Conservation (phyloP, 1,284 basidiomycete genomes). For the Heliocybe sulcata region DNA sequence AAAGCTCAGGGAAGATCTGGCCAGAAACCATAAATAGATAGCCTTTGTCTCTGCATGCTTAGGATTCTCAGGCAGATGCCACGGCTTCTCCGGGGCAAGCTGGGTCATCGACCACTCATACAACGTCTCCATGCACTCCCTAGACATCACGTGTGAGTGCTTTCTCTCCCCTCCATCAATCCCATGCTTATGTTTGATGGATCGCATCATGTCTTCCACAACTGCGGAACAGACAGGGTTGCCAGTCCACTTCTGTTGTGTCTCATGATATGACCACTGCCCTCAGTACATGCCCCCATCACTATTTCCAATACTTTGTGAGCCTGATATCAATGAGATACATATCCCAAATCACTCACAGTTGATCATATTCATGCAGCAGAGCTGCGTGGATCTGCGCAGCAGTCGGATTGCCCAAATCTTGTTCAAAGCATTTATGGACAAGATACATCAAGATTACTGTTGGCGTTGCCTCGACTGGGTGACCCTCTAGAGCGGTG, state of each 20-base stretch:
- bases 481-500: neutral
- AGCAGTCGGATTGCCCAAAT: neutral
- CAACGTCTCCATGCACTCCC: neutral
- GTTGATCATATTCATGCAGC: neutral
- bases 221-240: neutral
- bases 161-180: neutral
- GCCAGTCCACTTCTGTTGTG: neutral
- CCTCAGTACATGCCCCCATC: neutral
- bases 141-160: conserved; percentile 2
- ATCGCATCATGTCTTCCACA: conserved; percentile 1
- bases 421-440: neutral
- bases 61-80: neutral
- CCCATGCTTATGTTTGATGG: conserved; percentile 3
- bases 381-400: neutral
- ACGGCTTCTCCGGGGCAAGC: neutral
- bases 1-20: neutral
- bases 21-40: neutral
- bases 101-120: neutral
- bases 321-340: neutral
- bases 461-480: neutral
- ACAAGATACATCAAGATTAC: neutral
- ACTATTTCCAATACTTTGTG: neutral
- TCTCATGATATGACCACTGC: neutral
- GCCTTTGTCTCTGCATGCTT: neutral
- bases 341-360: neutral